Evolutionary conservation across 1,284 basidiomycete genomes (phyloP), one percentile per base, ranked within the genome.

Genomic region (Ustilago cynodontis): DNA sequence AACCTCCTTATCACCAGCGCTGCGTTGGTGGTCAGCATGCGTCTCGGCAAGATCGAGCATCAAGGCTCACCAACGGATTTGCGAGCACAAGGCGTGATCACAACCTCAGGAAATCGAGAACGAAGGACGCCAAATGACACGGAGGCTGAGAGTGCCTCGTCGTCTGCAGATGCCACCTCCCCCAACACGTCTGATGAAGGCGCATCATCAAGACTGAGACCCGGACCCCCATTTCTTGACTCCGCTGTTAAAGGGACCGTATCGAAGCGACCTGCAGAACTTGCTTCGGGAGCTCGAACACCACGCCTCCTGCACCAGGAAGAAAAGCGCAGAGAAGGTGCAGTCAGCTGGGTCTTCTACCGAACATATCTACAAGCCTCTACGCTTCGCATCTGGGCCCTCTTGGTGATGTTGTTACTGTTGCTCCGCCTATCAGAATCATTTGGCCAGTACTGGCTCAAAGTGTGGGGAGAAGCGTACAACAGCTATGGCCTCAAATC

Each of bases 381-480:
- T 5, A 71, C 65, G 4, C 49, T 68, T 8, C 47, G 45, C 18
- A 51, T 80, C 11, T 66, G 79, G 59, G 47, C 59, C 14, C 53
- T 80, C 0, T 62, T 77, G 18, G 53, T 81, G 9, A 3, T 73
- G 18, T 35, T 76, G 2, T 53, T 76, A 26, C 31, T 71, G 47
- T 24, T 71, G 26, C 49, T 76, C 3, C 73, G 80, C 18, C 29
- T 69, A 9, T 64, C 69, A 9, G 68, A 69, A 11, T 69, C 74
- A 1, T 71, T 76, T 18, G 80, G 80, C 16, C 80, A 80, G 31
- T 75, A 72, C 35, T 82, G 80, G 80, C 79, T 82, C 35, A 81
- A 81, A 51, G 59, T 79, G 0, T 82, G 80, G 80, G 80, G 80
- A 35, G 80, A 82, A 41, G 79, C 80, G 2, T 77, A 75, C 47